Base-by-base conservation (phyloP, 768 basidiomycete species). In the Mycena leptocephala region DNA sequence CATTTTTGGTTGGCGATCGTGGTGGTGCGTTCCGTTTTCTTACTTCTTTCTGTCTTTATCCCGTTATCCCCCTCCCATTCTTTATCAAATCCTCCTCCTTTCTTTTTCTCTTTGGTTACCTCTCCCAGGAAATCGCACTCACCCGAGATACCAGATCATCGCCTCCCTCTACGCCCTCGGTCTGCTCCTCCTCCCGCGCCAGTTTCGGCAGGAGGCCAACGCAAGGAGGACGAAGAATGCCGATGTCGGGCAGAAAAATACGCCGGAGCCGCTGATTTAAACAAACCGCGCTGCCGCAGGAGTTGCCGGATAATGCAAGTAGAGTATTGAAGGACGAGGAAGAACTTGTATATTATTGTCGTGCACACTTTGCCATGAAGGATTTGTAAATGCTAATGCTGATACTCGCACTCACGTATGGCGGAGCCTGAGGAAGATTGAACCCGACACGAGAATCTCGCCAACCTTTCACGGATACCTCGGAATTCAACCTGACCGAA, bases 91-190 rank as follows among this genome's bases (percentile, higher is more conserved):
- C 22, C 48, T 24, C 30, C n/a, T 59, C 33, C 58, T 20, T 59
- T 32, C 55, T 28, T 30, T 30, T 11, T 28, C 26, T 56, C 55
- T 20, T 30, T 53, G 7, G 35, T 37, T 32, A 56, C 30, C 14
- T 30, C 32, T 33, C 58, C 32, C 22, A 20, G 5, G 32, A 32
- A 33, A 33, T 28, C 24, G 22, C 22, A 33, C 26, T 59, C 18
- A 62, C 26, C 9, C n/a, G 32, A 39, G 13, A 30, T 56, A 26
- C 2, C 55, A 85, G 84, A 71, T 81, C 30, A 67, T 85, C 30
- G 82, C 80, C 30, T 72, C 79, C 3, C 62, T 83, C 10, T 85
- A 85, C 75, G 68, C 79, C 59, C 70, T 79, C 26, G 84, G 84
- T 0, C 76, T 84, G 39, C 72, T 75, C 32, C 62, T 84, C 30